Evolutionary conservation across 1,284 basidiomycete species (phyloP).

Genomic region (Microbotryum violaceum): DNA sequence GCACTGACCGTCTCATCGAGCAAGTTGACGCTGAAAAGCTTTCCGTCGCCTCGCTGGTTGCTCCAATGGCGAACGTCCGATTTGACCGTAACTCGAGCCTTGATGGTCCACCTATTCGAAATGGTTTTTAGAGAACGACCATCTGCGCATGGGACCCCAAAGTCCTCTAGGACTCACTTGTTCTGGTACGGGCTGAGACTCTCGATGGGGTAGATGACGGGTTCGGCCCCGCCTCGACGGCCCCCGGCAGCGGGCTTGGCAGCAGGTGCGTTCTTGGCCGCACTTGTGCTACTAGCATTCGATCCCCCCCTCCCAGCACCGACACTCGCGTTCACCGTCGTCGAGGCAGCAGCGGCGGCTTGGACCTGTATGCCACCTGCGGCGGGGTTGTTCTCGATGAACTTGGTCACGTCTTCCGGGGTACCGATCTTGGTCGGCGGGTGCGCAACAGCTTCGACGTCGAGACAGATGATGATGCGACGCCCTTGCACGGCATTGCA

Average conservation of each 20-base stretch:
- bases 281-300: conserved; percentile 26
- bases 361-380: not conserved
- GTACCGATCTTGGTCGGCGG: conserved; percentile 65
- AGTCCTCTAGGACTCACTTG: conserved; percentile 48
- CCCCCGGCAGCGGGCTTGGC: conserved; percentile 18
- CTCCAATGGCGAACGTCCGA: conserved; percentile 84
- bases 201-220: conserved; percentile 77
- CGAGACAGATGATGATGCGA: conserved; percentile 71
- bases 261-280: conserved; percentile 6
- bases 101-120: conserved; percentile 72
- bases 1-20: conserved; percentile 74
- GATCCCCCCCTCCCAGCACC: conserved; percentile 12
- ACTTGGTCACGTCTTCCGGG: conserved; percentile 42
- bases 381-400: conserved; percentile 42
- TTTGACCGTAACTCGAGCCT: conserved; percentile 85
- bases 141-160: not conserved
- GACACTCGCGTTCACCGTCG: not conserved
- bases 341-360: not conserved
- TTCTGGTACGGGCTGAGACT: conserved; percentile 94
- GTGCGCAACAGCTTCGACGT: conserved; percentile 47
- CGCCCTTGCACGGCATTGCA: conserved; percentile 78
- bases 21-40: conserved; percentile 84
- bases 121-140: not conserved
- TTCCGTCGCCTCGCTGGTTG: conserved; percentile 86
- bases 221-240: conserved; percentile 9